Base-by-base conservation (phyloP, 257 asterid genomes). In the Nicotiana sylvestris region DNA sequence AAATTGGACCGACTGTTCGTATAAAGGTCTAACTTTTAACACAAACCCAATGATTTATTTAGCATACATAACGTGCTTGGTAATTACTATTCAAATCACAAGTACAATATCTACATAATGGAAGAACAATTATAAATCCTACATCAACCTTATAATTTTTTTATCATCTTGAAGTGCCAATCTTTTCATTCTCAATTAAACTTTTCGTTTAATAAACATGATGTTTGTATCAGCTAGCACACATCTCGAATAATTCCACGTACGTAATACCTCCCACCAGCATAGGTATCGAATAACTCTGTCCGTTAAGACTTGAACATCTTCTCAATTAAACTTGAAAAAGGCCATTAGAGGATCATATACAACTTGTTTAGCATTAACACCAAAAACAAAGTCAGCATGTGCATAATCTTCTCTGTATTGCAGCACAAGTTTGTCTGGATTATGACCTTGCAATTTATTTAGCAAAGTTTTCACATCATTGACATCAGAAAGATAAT, bases 291-390 rank as follows among this genome's bases (percentile, higher is more conserved):
- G 6, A 11, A 43, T 43, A 43, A 43, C 3, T 9, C 3, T 49
- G 51, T 43, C 0, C 12, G 3, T 11, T 11, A 8, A 43, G 0
- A 0, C 49, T 39, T 7, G 11, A 0, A 43, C 29, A 4, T 21
- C 80, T 15, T 74, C 46, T 86, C 76, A 86, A 6, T 87, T 85
- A 81, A 84, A 86, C 82, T 76, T 81, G 27, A 89, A 81, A 85
- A 91, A 91, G 69, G 90, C 89, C 83, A 90, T 88, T 76, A 90
- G 82, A 80, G 95, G 88, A 84, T 86, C 82, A 81, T 92, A 92
- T 53, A 92, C 92, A 64, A 70, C 87, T 84, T 90, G 64, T 57
- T 77, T 91, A n/a, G 93, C 94, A 87, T 92, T 88, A 12, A 76
- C 85, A 32, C 86, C 93, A 88, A 89, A 84, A 37, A 91, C 91